Evolutionary conservation across 169 alveolate genomes (phyloP), one percentile per base, ranked within the genome.

Genomic region (Toxoplasma gondii): DNA sequence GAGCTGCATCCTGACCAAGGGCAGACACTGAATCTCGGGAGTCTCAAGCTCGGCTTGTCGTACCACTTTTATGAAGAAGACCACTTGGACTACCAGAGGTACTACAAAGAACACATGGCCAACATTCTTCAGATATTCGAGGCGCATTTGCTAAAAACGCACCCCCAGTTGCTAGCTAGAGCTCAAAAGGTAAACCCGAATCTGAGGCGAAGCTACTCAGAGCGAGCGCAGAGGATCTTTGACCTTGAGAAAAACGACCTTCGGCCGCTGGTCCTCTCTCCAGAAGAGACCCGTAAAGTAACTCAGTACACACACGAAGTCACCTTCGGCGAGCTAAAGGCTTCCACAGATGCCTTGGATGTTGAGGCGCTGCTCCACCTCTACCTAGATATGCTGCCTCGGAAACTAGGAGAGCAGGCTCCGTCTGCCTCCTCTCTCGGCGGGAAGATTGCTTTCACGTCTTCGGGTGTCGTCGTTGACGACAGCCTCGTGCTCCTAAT

Each of bases 1-100:
- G 90, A 82, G 90, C 67, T 82, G 34, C 69, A 82, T 36, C 69
- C 90, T 1, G 64, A 38, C 54, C 54, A 82, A 82, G 90, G 90
- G 19, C 90, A 82, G 29, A 82, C 90, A 0, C 34, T 82, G 64
- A 82, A 27, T 16, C n/a, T 82, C 22, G 90, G 67, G 34, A 43
- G 64, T 36, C 67, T 82, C 44, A 82, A 41, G 7, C 67, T 82
- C 12, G 90, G 90, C 31, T 44, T 82, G 53, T 43, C 90, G 27
- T 82, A 82, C 67, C 90, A 82, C 38, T 43, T 41, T 39, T 82
- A 41, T 67, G 67, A 44, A 19, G 64, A 41, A 34, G 64, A 39
- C 17, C 67, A 82, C 64, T 1, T 43, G 41, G 90, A 82, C 41
- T 43, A 43, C 27, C 90, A 82, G 64, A 27, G 9, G 67, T 41